These are phyloP conservation scores for Stellera chamaejasme DNA, from an alignment of 345 rosid species.

Conservation along the genomic window DNA sequence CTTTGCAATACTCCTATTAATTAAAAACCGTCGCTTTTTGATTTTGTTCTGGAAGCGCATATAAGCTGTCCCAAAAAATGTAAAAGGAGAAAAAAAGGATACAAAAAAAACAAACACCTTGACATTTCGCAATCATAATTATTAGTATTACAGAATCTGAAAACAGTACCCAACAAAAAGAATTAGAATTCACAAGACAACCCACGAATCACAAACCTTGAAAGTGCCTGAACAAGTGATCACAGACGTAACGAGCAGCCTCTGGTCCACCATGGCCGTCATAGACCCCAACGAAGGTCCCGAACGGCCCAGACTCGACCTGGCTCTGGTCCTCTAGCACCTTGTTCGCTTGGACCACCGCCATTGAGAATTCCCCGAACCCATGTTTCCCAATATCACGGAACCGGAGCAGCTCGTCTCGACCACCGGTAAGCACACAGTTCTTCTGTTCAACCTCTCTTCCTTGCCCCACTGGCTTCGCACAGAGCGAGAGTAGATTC, in stretches of 20 bases:
- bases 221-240: slow-evolving; percentile 66
- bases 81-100: background rate
- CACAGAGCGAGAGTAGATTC: slow-evolving; percentile 77
- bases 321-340: slow-evolving; percentile 86
- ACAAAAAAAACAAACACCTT: background rate
- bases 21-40: too few relatives aligned
- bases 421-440: slow-evolving; percentile 8
- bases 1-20: background rate
- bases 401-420: slow-evolving; percentile 72
- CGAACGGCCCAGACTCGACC: slow-evolving; percentile 84
- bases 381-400: slow-evolving; percentile 62
- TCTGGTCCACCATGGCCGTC: slow-evolving; percentile 95
- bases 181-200: background rate
- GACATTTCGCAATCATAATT: slow-evolving; percentile 6
- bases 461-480: slow-evolving; percentile 65
- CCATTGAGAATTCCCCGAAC: slow-evolving; percentile 84
- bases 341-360: slow-evolving; percentile 83
- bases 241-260: slow-evolving; percentile 80
- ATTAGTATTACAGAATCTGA: background rate
- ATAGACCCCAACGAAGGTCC: slow-evolving; percentile 86
- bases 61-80: background rate
- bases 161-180: background rate
- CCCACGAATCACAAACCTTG: slow-evolving; percentile 43
- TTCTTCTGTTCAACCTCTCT: slow-evolving; percentile 15
- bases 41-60: too few relatives aligned